Evolutionary conservation across 352 stramenopile genomes (phyloP), one percentile per base, ranked within the genome.

Genomic region (Globisporangium cystogenes): DNA sequence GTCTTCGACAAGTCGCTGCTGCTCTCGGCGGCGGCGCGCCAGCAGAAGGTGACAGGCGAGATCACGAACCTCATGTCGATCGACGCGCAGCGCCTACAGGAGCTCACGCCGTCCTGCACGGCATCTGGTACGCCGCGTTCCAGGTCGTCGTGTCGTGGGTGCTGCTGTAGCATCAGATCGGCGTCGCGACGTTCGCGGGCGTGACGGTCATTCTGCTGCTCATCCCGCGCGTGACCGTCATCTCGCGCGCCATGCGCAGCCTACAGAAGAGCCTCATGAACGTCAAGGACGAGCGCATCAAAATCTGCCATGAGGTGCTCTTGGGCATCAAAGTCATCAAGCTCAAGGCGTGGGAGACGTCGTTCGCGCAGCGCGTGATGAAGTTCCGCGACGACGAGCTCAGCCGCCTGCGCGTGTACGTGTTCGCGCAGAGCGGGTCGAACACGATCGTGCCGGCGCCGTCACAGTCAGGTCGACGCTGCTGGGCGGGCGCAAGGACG

Each of bases 11-110:
- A 90, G 68, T 71, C 89, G 73, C 54, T 98, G 82, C 90, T 82
- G 70, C 80, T 74, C 44, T 98, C 60, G 49, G 86, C 60, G 24
- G 89, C 60, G 51, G 79, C 64, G 57, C 89, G 55, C 44, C 81
- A 81, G 82, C 75, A 89, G 57, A 78, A 74, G 51, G 94, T 75
- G 31, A 82, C 90, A 21, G 96, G 96, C 48, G 91, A 98, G 75
- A 98, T 99, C 62, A 97, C 92, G 14, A 99, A 99, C 65, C 84
- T 99, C 33, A 98, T 99, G 78, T 97, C 90, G 8, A 97, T 98
- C 65, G 96, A 99, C 70, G 93, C 94, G 12, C 83, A 98, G 70
- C 81, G 93, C 14, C 74, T 99, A 41, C 96, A 99, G 64, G 89
- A 98, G 47, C 75, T 98, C 44, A 97, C 93, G 49, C 83, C 89